phyloP scores from a whole-genome alignment of 805 yeast species.

The Wickerhamomyces ciferrii region DNA sequence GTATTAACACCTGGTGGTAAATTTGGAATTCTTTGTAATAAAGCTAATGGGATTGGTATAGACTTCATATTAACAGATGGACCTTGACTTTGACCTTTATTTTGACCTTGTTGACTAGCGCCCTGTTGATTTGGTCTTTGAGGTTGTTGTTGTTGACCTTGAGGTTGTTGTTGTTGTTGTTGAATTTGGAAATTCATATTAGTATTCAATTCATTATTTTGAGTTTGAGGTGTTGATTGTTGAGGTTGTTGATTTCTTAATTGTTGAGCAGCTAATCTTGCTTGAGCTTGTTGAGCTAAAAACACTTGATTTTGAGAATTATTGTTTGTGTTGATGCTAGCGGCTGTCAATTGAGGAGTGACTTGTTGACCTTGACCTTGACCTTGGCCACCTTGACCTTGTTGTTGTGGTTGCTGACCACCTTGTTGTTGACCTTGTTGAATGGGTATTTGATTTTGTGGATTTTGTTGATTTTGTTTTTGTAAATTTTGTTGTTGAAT shows the following conservation, averaged over 20 bases:
- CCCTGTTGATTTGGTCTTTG: constrained; percentile 13
- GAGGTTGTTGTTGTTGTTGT: constrained; percentile 18
- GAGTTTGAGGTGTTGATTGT: constrained; percentile 9
- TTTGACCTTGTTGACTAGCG: not conserved
- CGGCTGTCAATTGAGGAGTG: not conserved
- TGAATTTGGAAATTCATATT: constrained; percentile 8
- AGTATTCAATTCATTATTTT: not conserved
- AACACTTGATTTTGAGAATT: constrained; percentile 28
- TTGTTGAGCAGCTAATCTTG: constrained; percentile 45
- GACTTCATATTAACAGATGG: constrained; percentile 43
- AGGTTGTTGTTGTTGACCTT: constrained; percentile 27
- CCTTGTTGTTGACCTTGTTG: constrained; percentile 14
- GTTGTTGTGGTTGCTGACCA: constrained; percentile 17
- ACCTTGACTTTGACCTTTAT: constrained; percentile 1
- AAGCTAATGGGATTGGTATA: constrained; percentile 65
- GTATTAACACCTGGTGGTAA: constrained; percentile 75
- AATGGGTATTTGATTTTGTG: constrained; percentile 2
- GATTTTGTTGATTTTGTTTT: constrained; percentile 13
- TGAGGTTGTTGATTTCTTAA: constrained; percentile 21
- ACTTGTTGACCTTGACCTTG: no score
- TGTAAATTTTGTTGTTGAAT: constrained; percentile 14
- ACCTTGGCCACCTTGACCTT: no score
- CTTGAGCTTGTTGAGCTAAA: constrained; percentile 45
- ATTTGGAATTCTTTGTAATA: constrained; percentile 64
- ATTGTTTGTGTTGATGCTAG: constrained; percentile 1